Evolutionary conservation across 2,329 filamentous ascomycete species (phyloP).

Genomic region (Curvularia lunata): DNA sequence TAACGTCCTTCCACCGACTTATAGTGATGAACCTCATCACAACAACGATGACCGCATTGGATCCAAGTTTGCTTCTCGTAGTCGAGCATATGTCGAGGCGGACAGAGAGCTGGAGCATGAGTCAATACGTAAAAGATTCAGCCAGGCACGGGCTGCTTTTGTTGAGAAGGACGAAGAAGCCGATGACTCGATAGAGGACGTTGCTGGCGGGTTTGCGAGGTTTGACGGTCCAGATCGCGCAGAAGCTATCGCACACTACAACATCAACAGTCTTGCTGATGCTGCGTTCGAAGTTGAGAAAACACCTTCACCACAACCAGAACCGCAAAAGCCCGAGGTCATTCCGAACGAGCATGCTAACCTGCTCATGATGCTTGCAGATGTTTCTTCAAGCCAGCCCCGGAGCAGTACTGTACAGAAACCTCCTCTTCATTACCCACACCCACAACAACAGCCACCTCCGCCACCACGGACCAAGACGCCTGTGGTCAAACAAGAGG

Average conservation of each 20-base stretch:
- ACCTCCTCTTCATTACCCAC: conserved; percentile 8
- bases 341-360: conserved; percentile 53
- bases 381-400: conserved; percentile 40
- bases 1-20: conserved; percentile 43
- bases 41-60: conserved; percentile 36
- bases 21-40: conserved; percentile 35
- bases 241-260: conserved; percentile 48
- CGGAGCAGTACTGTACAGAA: conserved; percentile 9
- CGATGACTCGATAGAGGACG: conserved; percentile 39
- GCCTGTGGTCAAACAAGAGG: conserved; percentile 23
- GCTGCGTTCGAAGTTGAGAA: conserved; percentile 47
- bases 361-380: conserved; percentile 49
- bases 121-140: conserved; percentile 32
- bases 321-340: conserved; percentile 22
- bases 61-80: conserved; percentile 50
- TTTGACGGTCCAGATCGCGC: conserved; percentile 52
- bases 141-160: conserved; percentile 31
- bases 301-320: conserved; percentile 30
- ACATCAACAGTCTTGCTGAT: conserved; percentile 44
- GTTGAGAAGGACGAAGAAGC: conserved; percentile 40
- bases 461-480: conserved; percentile 17
- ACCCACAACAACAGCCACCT: conserved; percentile 15
- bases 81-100: conserved; percentile 50
- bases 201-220: conserved; percentile 48
- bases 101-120: conserved; percentile 46